Base-by-base conservation (phyloP, 164 flowering plant species). In the Magnolia kwangsiensis region DNA sequence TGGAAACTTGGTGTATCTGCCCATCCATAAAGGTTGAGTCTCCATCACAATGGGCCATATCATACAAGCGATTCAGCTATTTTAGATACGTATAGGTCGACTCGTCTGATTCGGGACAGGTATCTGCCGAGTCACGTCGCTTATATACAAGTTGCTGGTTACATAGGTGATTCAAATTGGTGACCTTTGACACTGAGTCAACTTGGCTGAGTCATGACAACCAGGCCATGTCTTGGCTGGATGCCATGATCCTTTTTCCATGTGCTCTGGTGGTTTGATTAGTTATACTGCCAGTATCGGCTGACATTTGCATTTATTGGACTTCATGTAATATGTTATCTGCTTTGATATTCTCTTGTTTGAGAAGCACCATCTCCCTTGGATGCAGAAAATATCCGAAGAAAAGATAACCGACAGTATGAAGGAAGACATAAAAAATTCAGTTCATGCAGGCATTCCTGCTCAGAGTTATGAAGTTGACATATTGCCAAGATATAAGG, bases 381-480 rank as follows among this genome's bases (percentile, higher is more conserved):
- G 51, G 27, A 10, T 51, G 51, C 75, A 81, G 83, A 81, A 59
- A 72, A 70, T 81, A 55, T 59, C 78, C 21, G 82, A 77, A 45
- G 73, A 77, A 59, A 69, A 72, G 61, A 16, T 66, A 31, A 8
- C 50, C 45, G 55, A 21, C 11, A n/a, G 27, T 29, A 21, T 11
- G 55, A 61, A 67, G 51, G 78, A 74, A 72, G 74, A 67, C 2
- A n/a, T 65, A 50, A 71, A 50, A 24, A 74, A 51, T 31, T 63
- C 67, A 8, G 77, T 23, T 63, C 51, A 29, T 13, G 76, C 27
- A 18, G 73, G 73, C 73, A 70, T 79, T 79, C 80, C 73, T 73
- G 81, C 81, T 73, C 84, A 82, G 78, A 82, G 80, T 59, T 82
- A 82, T 74, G 81, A 82, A 65, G 72, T 59, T 1, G 84, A 82